These are phyloP conservation scores for Prosopis cineraria DNA, from an alignment of 306 rosid genomes.

Conservation along the genomic window DNA sequence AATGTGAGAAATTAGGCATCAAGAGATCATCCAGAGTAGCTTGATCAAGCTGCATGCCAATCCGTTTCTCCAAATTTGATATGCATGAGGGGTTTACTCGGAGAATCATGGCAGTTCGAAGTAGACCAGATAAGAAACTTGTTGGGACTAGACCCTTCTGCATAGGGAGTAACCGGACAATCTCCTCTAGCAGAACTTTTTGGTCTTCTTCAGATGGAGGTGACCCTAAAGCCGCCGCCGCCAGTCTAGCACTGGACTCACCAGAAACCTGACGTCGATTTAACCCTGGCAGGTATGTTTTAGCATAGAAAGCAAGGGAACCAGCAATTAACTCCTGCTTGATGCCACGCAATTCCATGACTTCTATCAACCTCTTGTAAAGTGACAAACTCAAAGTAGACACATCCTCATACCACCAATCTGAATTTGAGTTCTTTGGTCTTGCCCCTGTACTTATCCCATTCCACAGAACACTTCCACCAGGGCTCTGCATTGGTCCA, in stretches of 20 bases:
- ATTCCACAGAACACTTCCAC: conserved; percentile 98
- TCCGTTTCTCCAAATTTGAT: conserved; percentile 81
- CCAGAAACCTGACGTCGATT: conserved; percentile 74
- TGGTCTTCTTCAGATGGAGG: conserved; percentile 87
- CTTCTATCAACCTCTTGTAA: conserved; percentile 73
- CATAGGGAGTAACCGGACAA: conserved; percentile 70
- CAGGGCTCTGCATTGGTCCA: conserved; percentile 99
- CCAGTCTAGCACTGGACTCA: conserved; percentile 60
- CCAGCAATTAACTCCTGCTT: conserved; percentile 82
- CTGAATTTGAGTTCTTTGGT: conserved; percentile 76
- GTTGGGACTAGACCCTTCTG: conserved; percentile 82
- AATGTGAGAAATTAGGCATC: conserved; percentile 91
- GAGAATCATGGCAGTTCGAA: conserved; percentile 92
- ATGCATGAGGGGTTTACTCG: conserved; percentile 67
- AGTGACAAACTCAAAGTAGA: conserved; percentile 74
- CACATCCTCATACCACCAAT: conserved; percentile 98
- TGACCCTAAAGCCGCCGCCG: conserved; percentile 58
- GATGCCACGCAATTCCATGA: conserved; percentile 91
- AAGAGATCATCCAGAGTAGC: conserved; percentile 92
- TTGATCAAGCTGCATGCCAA: conserved; percentile 93
- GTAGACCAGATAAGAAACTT: conserved; percentile 80
- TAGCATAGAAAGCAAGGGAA: conserved; percentile 81
- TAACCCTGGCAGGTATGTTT: conserved; percentile 79
- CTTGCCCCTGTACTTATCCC: conserved; percentile 98
- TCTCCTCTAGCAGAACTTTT: conserved; percentile 79